Conservation (phyloP, 1,284 basidiomycete genomes). For the Microstroma glucosiphilum region DNA sequence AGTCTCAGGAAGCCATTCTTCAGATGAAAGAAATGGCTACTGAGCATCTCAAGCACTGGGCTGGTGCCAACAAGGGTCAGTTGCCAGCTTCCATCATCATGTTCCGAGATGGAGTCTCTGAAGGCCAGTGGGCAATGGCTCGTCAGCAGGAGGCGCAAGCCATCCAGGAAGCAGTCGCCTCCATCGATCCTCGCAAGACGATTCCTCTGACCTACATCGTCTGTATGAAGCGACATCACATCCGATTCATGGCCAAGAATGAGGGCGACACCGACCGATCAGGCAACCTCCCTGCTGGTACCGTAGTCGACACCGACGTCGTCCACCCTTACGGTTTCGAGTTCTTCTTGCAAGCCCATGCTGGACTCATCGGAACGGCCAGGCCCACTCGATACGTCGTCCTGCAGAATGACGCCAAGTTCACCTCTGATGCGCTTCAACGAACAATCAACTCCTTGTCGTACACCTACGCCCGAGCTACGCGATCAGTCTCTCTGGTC, state of each 20-base stretch:
- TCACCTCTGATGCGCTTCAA: conserved; percentile 28
- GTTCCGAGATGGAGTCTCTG: conserved; percentile 55
- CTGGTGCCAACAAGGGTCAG: conserved; percentile 34
- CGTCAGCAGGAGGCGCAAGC: conserved; percentile 52
- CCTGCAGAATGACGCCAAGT: conserved; percentile 51
- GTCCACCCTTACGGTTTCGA: conserved; percentile 55
- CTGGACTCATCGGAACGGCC: conserved; percentile 50
- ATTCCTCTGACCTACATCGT: conserved; percentile 26
- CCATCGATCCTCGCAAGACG: conserved; percentile 41
- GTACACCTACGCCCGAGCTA: conserved; percentile 53
- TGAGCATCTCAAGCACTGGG: conserved; percentile 30
- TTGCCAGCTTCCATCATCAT: conserved; percentile 52
- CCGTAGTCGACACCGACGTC: conserved; percentile 50
- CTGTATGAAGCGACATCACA: conserved; percentile 49
- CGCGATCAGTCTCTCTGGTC: conserved; percentile 51
- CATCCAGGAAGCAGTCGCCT: conserved; percentile 40
- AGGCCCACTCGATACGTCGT: conserved; percentile 53
- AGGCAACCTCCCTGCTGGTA: conserved; percentile 54
- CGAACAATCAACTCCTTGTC: conserved; percentile 50
- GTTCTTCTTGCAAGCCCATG: conserved; percentile 43
- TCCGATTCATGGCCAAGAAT: conserved; percentile 52
- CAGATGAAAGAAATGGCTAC: conserved; percentile 34
- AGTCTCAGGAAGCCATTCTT: conserved; percentile 48
- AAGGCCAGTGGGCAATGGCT: conserved; percentile 54
- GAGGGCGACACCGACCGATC: conserved; percentile 44